Evolutionary conservation across 805 yeast species (phyloP).

Genomic region (Candida peoriensis): DNA sequence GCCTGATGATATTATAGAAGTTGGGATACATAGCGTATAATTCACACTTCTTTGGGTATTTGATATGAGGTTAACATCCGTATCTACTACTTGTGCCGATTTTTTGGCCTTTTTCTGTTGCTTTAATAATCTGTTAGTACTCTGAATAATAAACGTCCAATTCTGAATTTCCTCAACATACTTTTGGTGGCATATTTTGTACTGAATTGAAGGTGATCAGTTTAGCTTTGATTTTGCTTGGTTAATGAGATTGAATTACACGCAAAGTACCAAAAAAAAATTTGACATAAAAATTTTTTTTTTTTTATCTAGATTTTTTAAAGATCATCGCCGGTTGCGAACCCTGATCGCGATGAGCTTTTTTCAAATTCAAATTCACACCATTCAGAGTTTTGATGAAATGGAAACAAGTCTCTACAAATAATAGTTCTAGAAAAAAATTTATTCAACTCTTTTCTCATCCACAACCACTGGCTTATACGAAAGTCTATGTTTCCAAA

Average conservation of each 20-base stretch:
- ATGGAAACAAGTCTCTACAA: too few relatives aligned
- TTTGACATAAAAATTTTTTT: background rate
- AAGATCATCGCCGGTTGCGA: background rate
- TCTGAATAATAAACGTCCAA: background rate
- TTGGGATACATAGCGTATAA: slow-evolving; percentile 68
- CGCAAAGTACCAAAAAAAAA: background rate
- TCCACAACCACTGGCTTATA: too few relatives aligned
- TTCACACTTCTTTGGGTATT: slow-evolving; percentile 17
- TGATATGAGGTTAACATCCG: too few relatives aligned
- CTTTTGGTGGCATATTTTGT: background rate
- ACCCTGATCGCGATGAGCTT: slow-evolving; percentile 1
- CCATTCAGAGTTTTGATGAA: too few relatives aligned
- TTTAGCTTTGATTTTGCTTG: too few relatives aligned
- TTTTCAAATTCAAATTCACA: background rate
- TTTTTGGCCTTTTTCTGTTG: background rate
- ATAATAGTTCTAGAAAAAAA: too few relatives aligned
- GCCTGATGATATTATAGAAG: slow-evolving; percentile 48
- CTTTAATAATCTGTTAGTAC: background rate
- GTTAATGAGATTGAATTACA: background rate
- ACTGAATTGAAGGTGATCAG: background rate
- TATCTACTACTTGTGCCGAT: background rate
- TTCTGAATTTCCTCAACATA: background rate
- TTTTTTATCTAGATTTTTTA: too few relatives aligned
- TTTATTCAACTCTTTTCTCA: too few relatives aligned
- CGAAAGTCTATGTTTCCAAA: slow-evolving; percentile 25